Conservation (phyloP, 345 rosid species). For the Salix viminalis region DNA sequence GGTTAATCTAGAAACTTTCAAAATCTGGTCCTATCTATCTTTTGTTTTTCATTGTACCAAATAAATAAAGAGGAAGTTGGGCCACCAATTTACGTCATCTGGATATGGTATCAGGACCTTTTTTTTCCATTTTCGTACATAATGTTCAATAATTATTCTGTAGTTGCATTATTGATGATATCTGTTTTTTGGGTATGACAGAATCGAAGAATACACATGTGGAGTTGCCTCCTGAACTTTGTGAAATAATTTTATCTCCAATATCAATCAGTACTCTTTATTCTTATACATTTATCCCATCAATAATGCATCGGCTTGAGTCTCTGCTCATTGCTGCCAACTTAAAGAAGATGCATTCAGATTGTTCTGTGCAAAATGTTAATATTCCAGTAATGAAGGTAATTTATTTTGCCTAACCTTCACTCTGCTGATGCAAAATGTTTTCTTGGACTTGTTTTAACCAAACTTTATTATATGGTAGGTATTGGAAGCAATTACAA, state of each 20-base stretch:
- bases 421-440: background rate
- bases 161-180: background rate
- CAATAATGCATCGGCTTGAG: constrained; percentile 71
- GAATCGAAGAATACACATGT: constrained; percentile 43
- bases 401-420: background rate
- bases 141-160: background rate
- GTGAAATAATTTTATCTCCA: constrained; percentile 55
- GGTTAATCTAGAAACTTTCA: background rate
- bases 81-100: background rate
- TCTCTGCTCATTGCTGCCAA: constrained; percentile 67
- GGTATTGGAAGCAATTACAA: constrained; percentile 87
- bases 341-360: constrained; percentile 51
- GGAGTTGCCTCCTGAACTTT: constrained; percentile 89
- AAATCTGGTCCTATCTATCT: background rate
- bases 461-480: constrained; percentile 19
- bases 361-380: constrained; percentile 32
- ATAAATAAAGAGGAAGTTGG: background rate
- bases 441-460: constrained; percentile 5
- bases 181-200: constrained; percentile 26
- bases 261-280: constrained; percentile 63
- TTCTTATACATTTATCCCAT: constrained; percentile 67
- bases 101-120: background rate
- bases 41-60: background rate
- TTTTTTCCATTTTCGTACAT: background rate
- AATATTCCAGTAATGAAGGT: constrained; percentile 79